Base-by-base conservation (phyloP, 140 eudicot species). In the Stevia rebaudiana region DNA sequence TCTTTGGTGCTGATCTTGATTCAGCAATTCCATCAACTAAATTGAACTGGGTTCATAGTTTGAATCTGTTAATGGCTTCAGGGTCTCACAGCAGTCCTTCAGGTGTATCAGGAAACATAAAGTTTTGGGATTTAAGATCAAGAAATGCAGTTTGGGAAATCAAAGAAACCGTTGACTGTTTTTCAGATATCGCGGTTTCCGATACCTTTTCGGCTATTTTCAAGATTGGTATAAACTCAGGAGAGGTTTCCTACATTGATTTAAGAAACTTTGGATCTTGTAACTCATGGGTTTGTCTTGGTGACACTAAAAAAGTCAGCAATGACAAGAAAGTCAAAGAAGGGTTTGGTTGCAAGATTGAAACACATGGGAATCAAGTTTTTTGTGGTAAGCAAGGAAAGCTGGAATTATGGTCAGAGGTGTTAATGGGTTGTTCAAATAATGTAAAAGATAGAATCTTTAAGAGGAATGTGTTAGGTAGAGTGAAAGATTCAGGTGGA, bases 391-490 rank as follows among this genome's bases (percentile, higher is more conserved):
- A 84, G 56, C 86, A 82, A 33, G 88, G 88, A 4, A 80, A 84
- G 28, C 44, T 90, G 28, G 86, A 84, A 68, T 54, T 87, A 50
- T 90, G 97, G 95, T 82, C 95, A 0, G 95, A 90, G 74, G 95
- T 87, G 36, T 40, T 78, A 52, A 46, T 76, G 25, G 94, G 84
- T 47, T 64, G 78, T 7, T 42, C 62, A 1, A 63, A 61, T 13
- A 75, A 53, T 49, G 63, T 35, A 15, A 84, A 74, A 62, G 74
- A 39, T 56, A 80, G 88, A 69, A 83, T 87, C 11, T 84, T 87
- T 15, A 80, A 86, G 76, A 87, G 78, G 77, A 87, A 84, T 36
- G 8, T 67, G 55, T 74, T 90, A 80, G 97, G 94, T 0, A 79
- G 94, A 65, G 82, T 79, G 17, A 82, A 82, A 67, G 94, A 90